Evolutionary conservation across 2,329 filamentous ascomycete species (phyloP).

Genomic region (Daldinia eschscholtzii): DNA sequence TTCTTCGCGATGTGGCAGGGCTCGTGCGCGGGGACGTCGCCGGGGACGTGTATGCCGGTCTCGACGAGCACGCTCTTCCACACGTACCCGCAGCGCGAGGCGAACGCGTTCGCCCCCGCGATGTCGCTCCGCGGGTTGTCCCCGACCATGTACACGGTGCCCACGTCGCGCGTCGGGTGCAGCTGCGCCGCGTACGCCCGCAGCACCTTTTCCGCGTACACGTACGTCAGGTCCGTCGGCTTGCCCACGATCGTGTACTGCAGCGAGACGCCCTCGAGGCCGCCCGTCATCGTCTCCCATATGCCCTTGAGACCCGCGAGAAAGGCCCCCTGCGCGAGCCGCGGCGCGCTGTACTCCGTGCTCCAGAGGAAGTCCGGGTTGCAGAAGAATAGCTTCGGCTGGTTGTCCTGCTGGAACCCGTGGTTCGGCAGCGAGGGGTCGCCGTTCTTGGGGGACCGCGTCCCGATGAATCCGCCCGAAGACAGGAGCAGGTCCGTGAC

Average conservation of each 20-base stretch:
- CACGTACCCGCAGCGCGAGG: constrained; percentile 65
- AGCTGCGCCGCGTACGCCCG: constrained; percentile 45
- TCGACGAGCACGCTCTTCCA: constrained; percentile 77
- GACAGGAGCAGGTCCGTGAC: constrained; percentile 52
- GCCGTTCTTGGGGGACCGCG: constrained; percentile 71
- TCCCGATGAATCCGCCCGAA: constrained; percentile 71
- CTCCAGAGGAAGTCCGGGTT: constrained; percentile 80
- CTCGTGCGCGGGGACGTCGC: constrained; percentile 60
- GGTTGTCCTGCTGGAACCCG: constrained; percentile 66
- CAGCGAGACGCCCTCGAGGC: constrained; percentile 57
- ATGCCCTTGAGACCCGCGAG: constrained; percentile 73
- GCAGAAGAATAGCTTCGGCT: constrained; percentile 75
- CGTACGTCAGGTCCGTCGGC: constrained; percentile 72
- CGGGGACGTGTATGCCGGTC: constrained; percentile 72
- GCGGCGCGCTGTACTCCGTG: constrained; percentile 73
- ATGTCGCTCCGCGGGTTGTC: constrained; percentile 78
- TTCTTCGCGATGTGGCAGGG: constrained; percentile 70
- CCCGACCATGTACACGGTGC: constrained; percentile 80
- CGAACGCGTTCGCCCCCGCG: constrained; percentile 73
- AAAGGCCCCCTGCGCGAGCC: constrained; percentile 79
- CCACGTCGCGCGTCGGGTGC: constrained; percentile 43
- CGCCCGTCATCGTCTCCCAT: constrained; percentile 63
- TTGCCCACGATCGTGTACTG: constrained; percentile 74
- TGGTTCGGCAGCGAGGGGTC: constrained; percentile 49
- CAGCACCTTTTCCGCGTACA: constrained; percentile 73